phyloP scores from a whole-genome alignment of 768 basidiomycete genomes.

The Termitomyces bulborhizus region DNA sequence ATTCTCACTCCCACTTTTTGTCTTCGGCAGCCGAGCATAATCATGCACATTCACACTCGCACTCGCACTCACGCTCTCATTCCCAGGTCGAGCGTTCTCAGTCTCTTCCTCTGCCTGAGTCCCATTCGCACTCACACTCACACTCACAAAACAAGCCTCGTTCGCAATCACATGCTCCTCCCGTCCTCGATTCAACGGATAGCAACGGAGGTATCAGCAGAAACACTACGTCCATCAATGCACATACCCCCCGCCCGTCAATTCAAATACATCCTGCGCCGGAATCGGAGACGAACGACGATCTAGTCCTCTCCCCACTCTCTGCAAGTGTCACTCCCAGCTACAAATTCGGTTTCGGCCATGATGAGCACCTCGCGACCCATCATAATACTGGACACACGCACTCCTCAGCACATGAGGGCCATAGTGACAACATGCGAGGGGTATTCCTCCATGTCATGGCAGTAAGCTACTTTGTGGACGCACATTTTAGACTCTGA shows the following conservation, averaged over 20 bases:
- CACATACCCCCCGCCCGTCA: conserved; percentile 33
- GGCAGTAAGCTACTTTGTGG: conserved; percentile 53
- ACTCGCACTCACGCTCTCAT: conserved; percentile 13
- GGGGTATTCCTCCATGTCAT: conserved; percentile 98
- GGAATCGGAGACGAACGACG: conserved; percentile 5
- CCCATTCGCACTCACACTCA: conserved; percentile 14
- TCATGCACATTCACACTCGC: conserved; percentile 8
- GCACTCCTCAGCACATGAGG: conserved; percentile 58
- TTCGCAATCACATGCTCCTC: conserved; percentile 20
- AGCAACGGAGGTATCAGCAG: conserved; percentile 8
- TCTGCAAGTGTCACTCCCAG: conserved; percentile 45
- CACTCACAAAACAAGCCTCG: conserved; percentile 20
- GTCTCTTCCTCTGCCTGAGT: conserved; percentile 18
- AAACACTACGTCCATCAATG: conserved; percentile 20
- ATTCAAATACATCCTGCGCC: conserved; percentile 27
- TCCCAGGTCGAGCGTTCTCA: conserved; percentile 22
- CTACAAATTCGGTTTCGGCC: conserved; percentile 46
- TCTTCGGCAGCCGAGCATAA: background rate
- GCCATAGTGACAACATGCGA: conserved; percentile 97
- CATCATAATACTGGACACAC: conserved; percentile 36
- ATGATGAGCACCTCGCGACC: conserved; percentile 44
- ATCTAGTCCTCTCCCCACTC: conserved; percentile 16
- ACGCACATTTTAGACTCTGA: background rate
- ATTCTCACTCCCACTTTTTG: conserved; percentile 17
- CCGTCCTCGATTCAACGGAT: conserved; percentile 9